Evolutionary conservation across 2,329 filamentous ascomycete genomes (phyloP), one percentile per base, ranked within the genome.

Genomic region (Hirsutella thompsonii): DNA sequence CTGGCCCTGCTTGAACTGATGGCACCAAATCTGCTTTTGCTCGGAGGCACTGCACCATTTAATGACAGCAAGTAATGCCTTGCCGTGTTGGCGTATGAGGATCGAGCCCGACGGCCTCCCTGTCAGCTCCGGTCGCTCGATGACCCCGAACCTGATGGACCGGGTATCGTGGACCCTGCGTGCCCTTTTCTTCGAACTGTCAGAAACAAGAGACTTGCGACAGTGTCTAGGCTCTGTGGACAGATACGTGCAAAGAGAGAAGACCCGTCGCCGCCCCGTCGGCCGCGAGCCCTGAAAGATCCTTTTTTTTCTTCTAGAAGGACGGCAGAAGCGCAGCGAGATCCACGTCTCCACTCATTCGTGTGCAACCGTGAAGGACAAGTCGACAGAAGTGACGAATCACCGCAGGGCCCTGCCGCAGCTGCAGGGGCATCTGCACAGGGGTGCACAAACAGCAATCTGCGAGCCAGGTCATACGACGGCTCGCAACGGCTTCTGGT

Each of bases 251-350:
- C n/a, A n/a, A n/a, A n/a, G n/a, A n/a, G n/a, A n/a, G n/a, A n/a
- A n/a, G n/a, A n/a, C n/a, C n/a, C n/a, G n/a, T n/a, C n/a, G n/a
- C n/a, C n/a, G n/a, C n/a, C n/a, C n/a, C n/a, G 23, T 26, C 23
- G 6, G 23, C 23, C 23, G 23, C 11, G 23, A 26, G 23, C 23
- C 23, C 23, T 26, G 23, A 11, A 11, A 6, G 23, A 11, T 6
- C 6, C 23, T 11, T 26, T 26, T n/a, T 14, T n/a, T 20, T 23
- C 44, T 56, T 57, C 55, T 55, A 55, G 55, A 57, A 57, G 45
- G 41, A 45, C 53, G 54, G 52, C 48, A 57, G 55, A 57, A 57
- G 52, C 44, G 33, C 29, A 19, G n/a, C 32, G 35, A 37, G 39
- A 16, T 26, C 23, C 21, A 20, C n/a, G 14, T 23, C 28, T 29